A percentile compares a stretch with the other conserved stretches of the same genome.
These are phyloP conservation scores for Aspergillus jensenii DNA, from an alignment of 2,329 filamentous ascomycete genomes.

Conservation along the genomic window DNA sequence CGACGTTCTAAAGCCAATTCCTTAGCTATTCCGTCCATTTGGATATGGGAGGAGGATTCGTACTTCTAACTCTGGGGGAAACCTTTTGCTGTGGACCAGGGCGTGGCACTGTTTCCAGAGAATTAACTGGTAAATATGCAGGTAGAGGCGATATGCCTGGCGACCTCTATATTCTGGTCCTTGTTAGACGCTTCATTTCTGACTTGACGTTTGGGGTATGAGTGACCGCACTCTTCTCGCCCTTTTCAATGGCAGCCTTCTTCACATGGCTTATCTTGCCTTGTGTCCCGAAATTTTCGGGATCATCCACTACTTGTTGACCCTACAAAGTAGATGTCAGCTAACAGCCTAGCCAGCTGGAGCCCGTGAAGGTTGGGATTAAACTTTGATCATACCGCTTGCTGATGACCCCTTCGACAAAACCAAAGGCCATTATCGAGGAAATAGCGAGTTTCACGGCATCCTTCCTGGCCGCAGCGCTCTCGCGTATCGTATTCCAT, in stretches of 20 bases:
- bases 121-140: conserved; percentile 82
- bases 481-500: conserved; percentile 49
- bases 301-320: conserved; percentile 56
- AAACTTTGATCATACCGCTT: conserved; percentile 57
- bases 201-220: neutral
- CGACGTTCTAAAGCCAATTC: conserved; percentile 51
- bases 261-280: conserved; percentile 58
- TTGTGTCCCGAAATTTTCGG: conserved; percentile 66
- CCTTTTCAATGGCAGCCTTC: conserved; percentile 55
- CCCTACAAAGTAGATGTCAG: conserved; percentile 26
- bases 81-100: conserved; percentile 65
- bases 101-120: conserved; percentile 78
- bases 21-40: neutral
- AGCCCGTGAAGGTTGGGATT: neutral
- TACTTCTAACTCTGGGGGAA: conserved; percentile 73
- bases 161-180: conserved; percentile 58
- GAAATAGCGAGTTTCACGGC: conserved; percentile 71
- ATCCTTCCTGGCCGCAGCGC: conserved; percentile 60
- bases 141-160: conserved; percentile 72
- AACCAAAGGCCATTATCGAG: conserved; percentile 74
- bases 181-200: neutral
- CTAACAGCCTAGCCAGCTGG: neutral
- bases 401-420: conserved; percentile 76
- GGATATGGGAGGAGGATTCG: neutral
- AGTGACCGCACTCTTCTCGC: conserved; percentile 46